Conservation (phyloP, 2,329 filamentous ascomycete genomes). For the Tolypocladium endophyticum region DNA sequence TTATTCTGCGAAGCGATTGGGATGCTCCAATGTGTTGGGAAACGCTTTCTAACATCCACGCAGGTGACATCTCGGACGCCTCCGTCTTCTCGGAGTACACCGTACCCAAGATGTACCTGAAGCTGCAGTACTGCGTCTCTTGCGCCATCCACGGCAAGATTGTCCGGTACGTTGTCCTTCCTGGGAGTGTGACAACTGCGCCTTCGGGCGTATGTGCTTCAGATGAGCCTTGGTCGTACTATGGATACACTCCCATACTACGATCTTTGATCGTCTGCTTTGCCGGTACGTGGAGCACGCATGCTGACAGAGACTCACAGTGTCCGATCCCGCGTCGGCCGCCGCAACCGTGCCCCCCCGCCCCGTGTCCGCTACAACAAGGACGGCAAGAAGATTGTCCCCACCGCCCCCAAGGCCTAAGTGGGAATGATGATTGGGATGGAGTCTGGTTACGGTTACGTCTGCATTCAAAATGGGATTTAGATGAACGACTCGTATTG, state of each 20-base stretch:
- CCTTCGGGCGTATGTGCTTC: slow-evolving; percentile 35
- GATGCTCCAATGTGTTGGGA: neutral
- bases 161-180: slow-evolving; percentile 80
- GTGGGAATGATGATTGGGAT: slow-evolving; percentile 20
- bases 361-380: slow-evolving; percentile 99
- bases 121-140: slow-evolving; percentile 99
- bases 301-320: slow-evolving; percentile 44
- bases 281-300: slow-evolving; percentile 17
- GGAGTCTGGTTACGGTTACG: slow-evolving; percentile 27
- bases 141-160: slow-evolving; percentile 99
- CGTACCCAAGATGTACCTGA: slow-evolving; percentile 99
- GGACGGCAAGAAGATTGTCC: slow-evolving; percentile 99
- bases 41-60: slow-evolving; percentile 4
- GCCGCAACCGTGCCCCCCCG: slow-evolving; percentile 97
- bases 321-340: slow-evolving; percentile 92
- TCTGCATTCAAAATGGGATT: slow-evolving; percentile 26
- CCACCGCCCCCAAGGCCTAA: slow-evolving; percentile 43
- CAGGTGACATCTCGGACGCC: slow-evolving; percentile 99
- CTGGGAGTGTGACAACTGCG: slow-evolving; percentile 49
- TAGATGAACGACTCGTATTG: slow-evolving; percentile 24
- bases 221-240: slow-evolving; percentile 53
- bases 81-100: slow-evolving; percentile 99
- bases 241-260: slow-evolving; percentile 19
- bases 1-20: neutral
- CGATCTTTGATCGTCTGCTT: slow-evolving; percentile 1